Conservation (phyloP, 257 asterid species). For the Capsicum pubescens region DNA sequence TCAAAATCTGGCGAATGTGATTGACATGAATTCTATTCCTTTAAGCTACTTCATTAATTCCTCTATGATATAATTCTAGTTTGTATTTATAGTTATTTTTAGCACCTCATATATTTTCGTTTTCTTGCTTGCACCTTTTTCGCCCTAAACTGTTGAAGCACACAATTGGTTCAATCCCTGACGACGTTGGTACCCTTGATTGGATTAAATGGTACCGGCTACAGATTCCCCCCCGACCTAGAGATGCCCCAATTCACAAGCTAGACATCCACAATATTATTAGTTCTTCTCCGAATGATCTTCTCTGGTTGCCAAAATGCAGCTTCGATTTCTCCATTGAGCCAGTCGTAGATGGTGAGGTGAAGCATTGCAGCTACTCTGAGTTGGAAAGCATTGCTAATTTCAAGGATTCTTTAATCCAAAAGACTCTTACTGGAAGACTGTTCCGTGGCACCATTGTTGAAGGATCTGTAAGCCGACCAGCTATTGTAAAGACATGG, state of each 20-base stretch:
- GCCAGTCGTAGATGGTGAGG: background rate
- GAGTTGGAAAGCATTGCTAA: background rate
- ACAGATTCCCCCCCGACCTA: too few relatives aligned
- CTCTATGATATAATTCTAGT: background rate
- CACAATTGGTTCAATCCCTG: too few relatives aligned
- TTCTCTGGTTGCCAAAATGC: conserved; percentile 4
- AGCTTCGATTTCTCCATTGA: conserved; percentile 7
- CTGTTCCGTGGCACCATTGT: conserved; percentile 17
- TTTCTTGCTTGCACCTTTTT: background rate
- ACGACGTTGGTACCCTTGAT: too few relatives aligned
- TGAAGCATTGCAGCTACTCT: background rate
- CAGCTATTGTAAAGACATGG: conserved; percentile 17
- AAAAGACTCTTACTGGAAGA: background rate
- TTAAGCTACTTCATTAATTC: background rate
- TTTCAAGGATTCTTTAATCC: background rate
- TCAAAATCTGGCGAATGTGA: too few relatives aligned
- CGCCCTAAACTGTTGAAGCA: too few relatives aligned
- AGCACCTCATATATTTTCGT: background rate
- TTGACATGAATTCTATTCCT: too few relatives aligned
- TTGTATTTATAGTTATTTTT: too few relatives aligned
- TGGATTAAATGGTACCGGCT: background rate
- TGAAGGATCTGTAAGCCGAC: background rate
- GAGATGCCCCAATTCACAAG: background rate
- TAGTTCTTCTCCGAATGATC: background rate
- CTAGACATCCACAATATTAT: background rate